Percentiles rank a stretch among this genome's conserved stretches.
Conservation (phyloP, 257 asterid species). For the Verbascum thapsus region DNA sequence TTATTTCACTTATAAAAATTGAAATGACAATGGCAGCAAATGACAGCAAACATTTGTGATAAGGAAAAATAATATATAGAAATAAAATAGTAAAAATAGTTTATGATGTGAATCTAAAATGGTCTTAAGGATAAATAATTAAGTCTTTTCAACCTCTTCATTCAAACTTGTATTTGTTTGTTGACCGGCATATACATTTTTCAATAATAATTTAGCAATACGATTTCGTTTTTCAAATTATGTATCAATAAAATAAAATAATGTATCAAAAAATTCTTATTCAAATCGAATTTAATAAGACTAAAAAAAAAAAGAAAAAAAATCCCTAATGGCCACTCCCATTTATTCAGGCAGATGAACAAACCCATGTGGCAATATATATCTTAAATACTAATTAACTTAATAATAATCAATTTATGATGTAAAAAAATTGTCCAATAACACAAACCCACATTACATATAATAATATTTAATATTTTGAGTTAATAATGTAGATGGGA, state of each 20-base stretch:
- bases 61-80: not conserved
- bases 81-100: not conserved
- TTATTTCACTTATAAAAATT: not conserved
- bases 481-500: conserved; percentile 10
- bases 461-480: not conserved
- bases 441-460: not conserved
- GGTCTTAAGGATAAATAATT: not conserved
- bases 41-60: conserved; percentile 25
- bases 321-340: conserved; percentile 30
- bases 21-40: conserved; percentile 16
- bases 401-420: conserved; percentile 33
- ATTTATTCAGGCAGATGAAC: conserved; percentile 40
- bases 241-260: not conserved
- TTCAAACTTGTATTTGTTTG: not conserved
- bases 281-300: not conserved
- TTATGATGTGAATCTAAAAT: not conserved
- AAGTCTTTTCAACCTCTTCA: not conserved
- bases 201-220: not conserved
- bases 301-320: too few species aligned
- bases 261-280: too few species aligned
- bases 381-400: conserved; percentile 39
- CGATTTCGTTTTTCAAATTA: not conserved
- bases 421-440: conserved; percentile 18
- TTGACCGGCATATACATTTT: not conserved
- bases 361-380: conserved; percentile 40